These are phyloP conservation scores for Candida pseudofarinosa DNA, from an alignment of 805 yeast species.

Conservation along the genomic window DNA sequence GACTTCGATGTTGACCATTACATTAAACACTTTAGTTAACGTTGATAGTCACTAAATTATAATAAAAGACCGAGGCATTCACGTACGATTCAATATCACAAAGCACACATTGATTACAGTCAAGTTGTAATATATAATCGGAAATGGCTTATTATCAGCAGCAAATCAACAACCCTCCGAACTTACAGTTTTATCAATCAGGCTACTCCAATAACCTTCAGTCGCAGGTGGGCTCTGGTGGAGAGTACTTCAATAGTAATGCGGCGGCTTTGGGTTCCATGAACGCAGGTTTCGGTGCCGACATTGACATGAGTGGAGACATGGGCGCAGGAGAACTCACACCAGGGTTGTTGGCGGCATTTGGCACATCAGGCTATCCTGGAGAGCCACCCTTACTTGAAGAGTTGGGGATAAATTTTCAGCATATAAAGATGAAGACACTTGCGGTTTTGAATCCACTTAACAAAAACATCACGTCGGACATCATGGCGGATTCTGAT, in stretches of 20 bases:
- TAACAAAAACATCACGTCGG: conserved; percentile 56
- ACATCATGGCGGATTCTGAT: conserved; percentile 81
- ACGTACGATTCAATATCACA: no score
- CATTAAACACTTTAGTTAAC: not conserved
- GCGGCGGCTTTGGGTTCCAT: conserved; percentile 30
- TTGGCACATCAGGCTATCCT: conserved; percentile 88
- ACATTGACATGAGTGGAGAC: conserved; percentile 36
- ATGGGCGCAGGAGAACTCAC: conserved; percentile 51
- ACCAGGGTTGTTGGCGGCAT: conserved; percentile 82
- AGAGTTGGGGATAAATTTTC: conserved; percentile 89
- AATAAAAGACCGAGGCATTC: no score
- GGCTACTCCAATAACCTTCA: conserved; percentile 30
- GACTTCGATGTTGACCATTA: not conserved
- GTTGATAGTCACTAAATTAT: not conserved
- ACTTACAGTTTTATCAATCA: conserved; percentile 42
- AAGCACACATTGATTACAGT: no score
- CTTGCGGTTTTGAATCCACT: conserved; percentile 80
- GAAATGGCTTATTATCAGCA: conserved; percentile 42
- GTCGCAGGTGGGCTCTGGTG: conserved; percentile 8
- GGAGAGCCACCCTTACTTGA: conserved; percentile 93
- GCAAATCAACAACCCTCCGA: conserved; percentile 27
- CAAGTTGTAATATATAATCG: not conserved
- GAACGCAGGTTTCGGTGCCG: conserved; percentile 34
- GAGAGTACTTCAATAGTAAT: conserved; percentile 10
- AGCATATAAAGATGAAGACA: conserved; percentile 81